A percentile compares a stretch with the other conserved stretches of the same genome.
Evolutionary conservation across 2,329 filamentous ascomycete genomes (phyloP).

Genomic region (Neurospora sp.): DNA sequence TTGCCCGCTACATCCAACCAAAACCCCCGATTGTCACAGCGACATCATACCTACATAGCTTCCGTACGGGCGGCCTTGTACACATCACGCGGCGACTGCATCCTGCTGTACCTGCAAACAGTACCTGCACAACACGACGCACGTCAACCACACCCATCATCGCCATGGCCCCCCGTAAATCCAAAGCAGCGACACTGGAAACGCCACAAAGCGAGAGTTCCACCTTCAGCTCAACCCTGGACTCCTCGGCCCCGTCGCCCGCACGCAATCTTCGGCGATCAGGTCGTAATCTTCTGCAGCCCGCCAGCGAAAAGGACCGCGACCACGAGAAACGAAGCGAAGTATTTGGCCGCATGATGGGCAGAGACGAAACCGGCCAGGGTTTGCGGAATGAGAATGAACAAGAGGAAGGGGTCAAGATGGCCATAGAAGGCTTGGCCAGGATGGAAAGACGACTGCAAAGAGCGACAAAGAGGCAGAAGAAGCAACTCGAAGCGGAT

Average conservation of each 20-base stretch:
- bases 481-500: constrained; percentile 35
- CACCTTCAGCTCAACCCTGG: not conserved
- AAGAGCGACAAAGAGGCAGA: constrained; percentile 33
- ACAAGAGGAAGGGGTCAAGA: constrained; percentile 23
- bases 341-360: not conserved
- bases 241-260: not conserved
- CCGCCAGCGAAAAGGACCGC: not conserved
- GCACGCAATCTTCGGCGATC: not conserved
- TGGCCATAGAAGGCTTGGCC: constrained; percentile 34
- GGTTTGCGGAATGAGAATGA: not conserved
- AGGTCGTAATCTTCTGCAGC: not conserved
- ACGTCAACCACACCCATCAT: not conserved
- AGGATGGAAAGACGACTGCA: constrained; percentile 40
- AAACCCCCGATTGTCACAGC: not conserved
- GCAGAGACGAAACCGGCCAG: not conserved
- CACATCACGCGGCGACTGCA: not conserved
- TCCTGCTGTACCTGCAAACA: not conserved
- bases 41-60: not conserved
- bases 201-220: not conserved
- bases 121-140: not conserved
- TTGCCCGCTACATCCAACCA: not conserved
- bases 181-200: not conserved
- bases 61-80: not conserved
- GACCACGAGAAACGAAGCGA: not conserved
- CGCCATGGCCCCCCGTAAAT: not conserved